Conservation (phyloP, 2,329 filamentous ascomycete genomes). For the Bimuria novae-zelandiae region DNA sequence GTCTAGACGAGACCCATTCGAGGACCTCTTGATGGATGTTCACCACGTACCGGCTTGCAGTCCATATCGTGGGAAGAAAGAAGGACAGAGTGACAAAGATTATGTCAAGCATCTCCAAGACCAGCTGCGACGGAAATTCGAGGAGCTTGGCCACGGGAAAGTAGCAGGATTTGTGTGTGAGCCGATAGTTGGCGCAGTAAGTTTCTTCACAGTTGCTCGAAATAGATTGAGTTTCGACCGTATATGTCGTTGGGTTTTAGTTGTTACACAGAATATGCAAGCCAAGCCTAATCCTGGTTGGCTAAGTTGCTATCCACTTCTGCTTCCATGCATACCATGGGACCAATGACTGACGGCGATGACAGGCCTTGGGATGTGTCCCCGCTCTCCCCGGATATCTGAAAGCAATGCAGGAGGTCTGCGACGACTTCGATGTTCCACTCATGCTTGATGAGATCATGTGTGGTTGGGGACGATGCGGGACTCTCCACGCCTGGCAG, state of each 20-base stretch:
- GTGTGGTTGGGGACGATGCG: conserved; percentile 65
- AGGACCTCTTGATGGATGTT: conserved; percentile 63
- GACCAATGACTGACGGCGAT: conserved; percentile 12
- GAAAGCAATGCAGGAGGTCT: conserved; percentile 68
- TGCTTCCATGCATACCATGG: neutral
- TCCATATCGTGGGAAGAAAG: conserved; percentile 58
- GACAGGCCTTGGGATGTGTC: conserved; percentile 69
- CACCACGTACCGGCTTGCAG: conserved; percentile 70
- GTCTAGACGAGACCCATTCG: conserved; percentile 64
- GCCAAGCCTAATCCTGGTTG: conserved; percentile 13
- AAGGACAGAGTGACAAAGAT: conserved; percentile 48
- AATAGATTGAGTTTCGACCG: too few relatives aligned
- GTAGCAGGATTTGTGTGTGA: conserved; percentile 76
- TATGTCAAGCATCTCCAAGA: too few relatives aligned
- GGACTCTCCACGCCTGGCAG: conserved; percentile 65
- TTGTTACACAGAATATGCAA: conserved; percentile 15
- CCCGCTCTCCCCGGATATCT: conserved; percentile 71
- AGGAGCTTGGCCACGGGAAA: conserved; percentile 62
- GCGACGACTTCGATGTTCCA: conserved; percentile 71
- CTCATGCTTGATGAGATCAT: conserved; percentile 82
- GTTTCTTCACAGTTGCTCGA: too few relatives aligned
- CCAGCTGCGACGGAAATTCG: conserved; percentile 72
- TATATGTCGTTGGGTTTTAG: too few relatives aligned
- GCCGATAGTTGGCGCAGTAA: conserved; percentile 71
- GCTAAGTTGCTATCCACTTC: neutral